Conservation (phyloP, 1,284 basidiomycete genomes). For the Porogramme epimiltina region DNA sequence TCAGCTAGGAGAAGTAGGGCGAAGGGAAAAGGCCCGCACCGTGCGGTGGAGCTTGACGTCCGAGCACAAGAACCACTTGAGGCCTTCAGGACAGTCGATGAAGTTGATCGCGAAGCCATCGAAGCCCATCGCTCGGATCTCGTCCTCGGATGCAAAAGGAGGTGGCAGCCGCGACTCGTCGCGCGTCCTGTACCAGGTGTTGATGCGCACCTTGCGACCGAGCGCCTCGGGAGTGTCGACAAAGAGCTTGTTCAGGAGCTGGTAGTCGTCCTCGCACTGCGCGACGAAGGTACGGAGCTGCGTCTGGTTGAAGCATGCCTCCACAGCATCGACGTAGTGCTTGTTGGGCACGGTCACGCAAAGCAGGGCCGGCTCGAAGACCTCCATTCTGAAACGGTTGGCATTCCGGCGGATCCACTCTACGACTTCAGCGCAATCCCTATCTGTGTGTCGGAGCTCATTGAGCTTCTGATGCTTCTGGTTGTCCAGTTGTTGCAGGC, state of each 20-base stretch:
- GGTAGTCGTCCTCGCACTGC: slow-evolving; percentile 84
- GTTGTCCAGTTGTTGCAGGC: slow-evolving; percentile 58
- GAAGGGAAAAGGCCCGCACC: slow-evolving; percentile 42
- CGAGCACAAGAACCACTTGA: slow-evolving; percentile 63
- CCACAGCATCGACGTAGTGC: slow-evolving; percentile 70
- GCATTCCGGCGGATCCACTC: slow-evolving; percentile 78
- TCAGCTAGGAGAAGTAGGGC: neutral
- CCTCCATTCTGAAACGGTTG: slow-evolving; percentile 71
- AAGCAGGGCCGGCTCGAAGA: slow-evolving; percentile 85
- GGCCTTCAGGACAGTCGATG: slow-evolving; percentile 65
- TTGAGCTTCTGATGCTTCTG: slow-evolving; percentile 60
- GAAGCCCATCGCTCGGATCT: slow-evolving; percentile 69
- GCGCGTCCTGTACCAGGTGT: slow-evolving; percentile 63
- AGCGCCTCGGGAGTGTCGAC: slow-evolving; percentile 61
- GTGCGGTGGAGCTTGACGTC: slow-evolving; percentile 70
- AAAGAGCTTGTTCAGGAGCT: slow-evolving; percentile 64
- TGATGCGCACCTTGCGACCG: slow-evolving; percentile 55
- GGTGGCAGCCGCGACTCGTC: slow-evolving; percentile 36
- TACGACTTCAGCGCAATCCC: slow-evolving; percentile 66
- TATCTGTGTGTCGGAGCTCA: slow-evolving; percentile 52
- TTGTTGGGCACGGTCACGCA: slow-evolving; percentile 73
- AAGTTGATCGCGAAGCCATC: slow-evolving; percentile 86
- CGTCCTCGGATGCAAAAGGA: slow-evolving; percentile 57
- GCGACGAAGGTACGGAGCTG: slow-evolving; percentile 86
- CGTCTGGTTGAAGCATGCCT: slow-evolving; percentile 64